phyloP scores from a whole-genome alignment of 768 basidiomycete genomes.

The Calocera viscosa region DNA sequence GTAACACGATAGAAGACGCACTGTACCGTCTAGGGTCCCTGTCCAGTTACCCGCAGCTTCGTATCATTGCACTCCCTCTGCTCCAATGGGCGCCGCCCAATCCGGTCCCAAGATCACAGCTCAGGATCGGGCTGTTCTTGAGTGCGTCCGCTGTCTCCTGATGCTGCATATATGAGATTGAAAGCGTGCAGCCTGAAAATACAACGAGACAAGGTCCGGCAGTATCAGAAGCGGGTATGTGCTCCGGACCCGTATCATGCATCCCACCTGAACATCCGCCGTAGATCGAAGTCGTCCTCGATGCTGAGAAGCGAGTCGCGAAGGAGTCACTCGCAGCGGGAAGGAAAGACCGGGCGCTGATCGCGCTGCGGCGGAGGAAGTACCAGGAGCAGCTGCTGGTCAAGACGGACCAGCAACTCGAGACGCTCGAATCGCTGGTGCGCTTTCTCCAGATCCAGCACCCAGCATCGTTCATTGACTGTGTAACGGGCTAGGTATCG shows the following conservation, averaged over 20 bases:
- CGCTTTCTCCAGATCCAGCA: constrained; percentile 20
- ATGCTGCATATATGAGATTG: constrained; percentile 14
- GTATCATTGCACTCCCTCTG: background rate
- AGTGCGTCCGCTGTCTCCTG: constrained; percentile 44
- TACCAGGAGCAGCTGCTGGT: constrained; percentile 79
- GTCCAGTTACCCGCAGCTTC: too few species aligned
- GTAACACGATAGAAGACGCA: background rate
- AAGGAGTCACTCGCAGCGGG: constrained; percentile 67
- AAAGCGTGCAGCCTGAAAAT: constrained; percentile 62
- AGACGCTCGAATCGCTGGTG: constrained; percentile 79
- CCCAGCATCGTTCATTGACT: background rate
- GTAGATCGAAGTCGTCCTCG: constrained; percentile 76
- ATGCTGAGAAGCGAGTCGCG: constrained; percentile 82
- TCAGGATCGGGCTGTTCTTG: constrained; percentile 89
- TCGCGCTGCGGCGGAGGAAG: constrained; percentile 80
- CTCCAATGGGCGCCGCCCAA: constrained; percentile 25
- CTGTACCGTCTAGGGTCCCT: background rate
- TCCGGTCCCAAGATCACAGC: constrained; percentile 68
- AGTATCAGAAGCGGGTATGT: constrained; percentile 85
- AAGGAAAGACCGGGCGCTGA: constrained; percentile 74
- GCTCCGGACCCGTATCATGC: background rate
- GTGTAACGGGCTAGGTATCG: constrained; percentile 50
- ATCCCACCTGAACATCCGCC: background rate
- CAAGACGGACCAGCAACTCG: constrained; percentile 84
- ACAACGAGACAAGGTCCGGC: constrained; percentile 87